Base-by-base conservation (phyloP, 2,329 filamentous ascomycete species). In the Ramularia collo-cygni region DNA sequence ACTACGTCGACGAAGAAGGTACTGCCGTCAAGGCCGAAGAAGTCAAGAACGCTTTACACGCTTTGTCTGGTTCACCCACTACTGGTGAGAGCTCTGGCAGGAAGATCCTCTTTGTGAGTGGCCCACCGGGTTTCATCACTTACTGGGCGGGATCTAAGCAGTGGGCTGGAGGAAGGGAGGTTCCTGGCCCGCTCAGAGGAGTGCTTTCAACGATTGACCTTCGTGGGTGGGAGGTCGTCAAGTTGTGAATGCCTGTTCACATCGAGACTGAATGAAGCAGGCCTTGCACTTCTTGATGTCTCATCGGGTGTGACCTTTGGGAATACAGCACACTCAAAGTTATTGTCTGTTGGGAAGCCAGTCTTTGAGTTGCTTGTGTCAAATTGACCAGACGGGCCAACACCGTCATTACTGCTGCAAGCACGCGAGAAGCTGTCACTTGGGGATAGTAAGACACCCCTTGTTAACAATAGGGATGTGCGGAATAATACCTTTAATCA, bases 111-210 rank as follows among this genome's bases (percentile, higher is more conserved):
- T 70, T 95, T 40, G 76, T 96, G 1, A 94, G 88, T 1, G 92
- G 92, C 0, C 90, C 92, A 0, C 86, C 94, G 38, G 90, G 92
- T 1, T 96, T 96, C 64, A 74, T 96, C 28, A 74, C 76, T 30
- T 75, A 83, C 48, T 85, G 84, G 64, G 86, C 87, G 2, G 90
- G 92, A 1, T 70, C 79, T 8, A 95, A 94, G 64, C 65, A 76
- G 3, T 93, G 86, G 84, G 67, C 72, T 8, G 73, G 74, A 18
- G 86, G 87, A 0, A 68, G 69, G 42, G 83, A 94, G 63, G 69
- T 76, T 8, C 88, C 95, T 56, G 89, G 89, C 0, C 71, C 76
- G 0, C 64, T 95, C 0, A 74, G 76, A 4, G 89, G 89, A 0
- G 60, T 88, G 2, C 63, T 89, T 14, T 75, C 72, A 2, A 65